Conservation (phyloP, 495 filamentous ascomycete species). For the Aspergillus ostianus region DNA sequence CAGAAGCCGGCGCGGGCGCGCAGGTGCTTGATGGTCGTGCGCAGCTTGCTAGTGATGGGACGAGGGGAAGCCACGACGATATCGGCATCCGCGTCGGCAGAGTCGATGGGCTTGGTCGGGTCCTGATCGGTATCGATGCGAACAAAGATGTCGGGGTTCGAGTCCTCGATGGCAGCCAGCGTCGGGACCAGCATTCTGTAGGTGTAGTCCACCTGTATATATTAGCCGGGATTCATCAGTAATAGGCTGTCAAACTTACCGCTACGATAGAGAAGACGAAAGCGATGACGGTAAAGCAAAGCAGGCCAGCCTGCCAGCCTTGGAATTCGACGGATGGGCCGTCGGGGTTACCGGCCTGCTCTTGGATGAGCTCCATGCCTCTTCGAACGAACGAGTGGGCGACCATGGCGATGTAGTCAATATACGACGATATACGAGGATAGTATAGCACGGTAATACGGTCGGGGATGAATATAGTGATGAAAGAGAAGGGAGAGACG, state of each 20-base stretch:
- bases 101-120: slow-evolving; percentile 33
- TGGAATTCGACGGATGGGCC: slow-evolving; percentile 18
- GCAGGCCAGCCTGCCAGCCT: slow-evolving; percentile 20
- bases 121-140: slow-evolving; percentile 39
- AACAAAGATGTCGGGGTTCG: slow-evolving; percentile 57
- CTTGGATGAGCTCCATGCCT: slow-evolving; percentile 25
- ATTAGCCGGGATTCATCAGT: slow-evolving; percentile 1
- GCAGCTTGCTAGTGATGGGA: slow-evolving; percentile 61
- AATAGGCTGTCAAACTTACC: background rate
- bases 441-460: slow-evolving; percentile 5
- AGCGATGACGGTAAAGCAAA: background rate
- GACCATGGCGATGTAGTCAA: slow-evolving; percentile 20
- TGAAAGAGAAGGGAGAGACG: slow-evolving; percentile 1
- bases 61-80: slow-evolving; percentile 23
- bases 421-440: background rate
- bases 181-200: slow-evolving; percentile 57
- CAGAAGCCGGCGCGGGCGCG: slow-evolving; percentile 50
- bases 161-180: slow-evolving; percentile 60
- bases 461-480: slow-evolving; percentile 1
- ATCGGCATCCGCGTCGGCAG: slow-evolving; percentile 37
- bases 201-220: slow-evolving; percentile 51
- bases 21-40: slow-evolving; percentile 58
- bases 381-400: slow-evolving; percentile 28
- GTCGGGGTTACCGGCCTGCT: slow-evolving; percentile 13
- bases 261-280: slow-evolving; percentile 22